These are phyloP conservation scores for Mucor velutinosus DNA, from an alignment of 371 early-diverging fungal genomes.

Conservation along the genomic window DNA sequence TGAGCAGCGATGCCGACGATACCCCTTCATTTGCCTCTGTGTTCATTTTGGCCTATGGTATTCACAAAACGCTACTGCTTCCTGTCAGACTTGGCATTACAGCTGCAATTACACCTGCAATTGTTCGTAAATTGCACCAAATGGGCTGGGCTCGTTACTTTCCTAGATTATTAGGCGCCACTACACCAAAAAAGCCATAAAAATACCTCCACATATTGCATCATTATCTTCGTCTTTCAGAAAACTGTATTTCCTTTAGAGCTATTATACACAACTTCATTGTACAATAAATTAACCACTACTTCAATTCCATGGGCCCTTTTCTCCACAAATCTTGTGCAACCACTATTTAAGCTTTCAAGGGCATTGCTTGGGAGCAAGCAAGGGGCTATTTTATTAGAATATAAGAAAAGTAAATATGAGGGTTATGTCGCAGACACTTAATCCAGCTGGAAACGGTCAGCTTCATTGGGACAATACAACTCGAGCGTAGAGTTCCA, in stretches of 20 bases:
- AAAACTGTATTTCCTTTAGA: background rate
- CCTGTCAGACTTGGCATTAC: slow-evolving; percentile 50
- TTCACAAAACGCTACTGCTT: slow-evolving; percentile 51
- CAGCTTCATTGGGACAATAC: slow-evolving; percentile 18
- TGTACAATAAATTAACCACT: background rate
- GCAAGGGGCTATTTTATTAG: background rate
- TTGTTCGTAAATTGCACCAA: slow-evolving; percentile 46
- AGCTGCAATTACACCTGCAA: slow-evolving; percentile 47
- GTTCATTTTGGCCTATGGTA: slow-evolving; percentile 50
- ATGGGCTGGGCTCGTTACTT: slow-evolving; percentile 44
- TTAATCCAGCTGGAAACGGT: slow-evolving; percentile 17
- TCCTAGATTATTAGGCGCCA: slow-evolving; percentile 32
- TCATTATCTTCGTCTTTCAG: background rate
- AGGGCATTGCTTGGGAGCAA: background rate
- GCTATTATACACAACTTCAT: background rate
- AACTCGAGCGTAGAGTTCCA: background rate
- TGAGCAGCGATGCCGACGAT: slow-evolving; percentile 11
- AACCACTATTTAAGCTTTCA: background rate
- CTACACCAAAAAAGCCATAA: slow-evolving; percentile 13
- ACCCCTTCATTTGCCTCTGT: slow-evolving; percentile 44
- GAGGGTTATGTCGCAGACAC: background rate
- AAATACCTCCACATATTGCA: background rate
- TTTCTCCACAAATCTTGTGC: background rate
- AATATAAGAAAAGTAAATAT: background rate
- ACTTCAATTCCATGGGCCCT: background rate